Base-by-base conservation (phyloP, 208 protist genomes). In the Leishmania mexicana region DNA sequence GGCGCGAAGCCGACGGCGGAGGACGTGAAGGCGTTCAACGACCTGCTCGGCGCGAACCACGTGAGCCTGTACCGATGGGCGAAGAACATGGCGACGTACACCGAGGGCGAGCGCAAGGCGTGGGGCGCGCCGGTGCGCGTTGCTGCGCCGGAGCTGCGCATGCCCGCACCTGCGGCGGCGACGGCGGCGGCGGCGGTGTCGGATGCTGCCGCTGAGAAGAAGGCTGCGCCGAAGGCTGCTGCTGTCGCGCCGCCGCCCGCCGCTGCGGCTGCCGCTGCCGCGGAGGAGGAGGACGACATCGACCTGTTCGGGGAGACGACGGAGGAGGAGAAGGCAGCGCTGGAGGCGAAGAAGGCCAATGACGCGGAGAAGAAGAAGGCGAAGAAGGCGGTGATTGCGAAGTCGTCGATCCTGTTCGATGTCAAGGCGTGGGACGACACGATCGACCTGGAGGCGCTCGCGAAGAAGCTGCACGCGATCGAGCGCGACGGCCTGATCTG, bases 371-470 rank as follows among this genome's bases (percentile, higher is more conserved):
- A 89, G 76, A 96, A 98, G 89, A 95, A 92, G 87, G 88, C 75
- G 75, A 97, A 97, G 90, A 92, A 93, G 90, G 90, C 68, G 13
- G 88, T 94, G 75, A 91, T 96, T 57, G 94, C 95, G 75, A 98
- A 98, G 90, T 97, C 95, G 51, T 95, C 90, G 53, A 96, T 99
- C 76, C 83, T 99, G 21, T 90, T 98, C 47, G 95, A 98, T 86
- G 89, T 99, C 78, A 99, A 99, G 88, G 92, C 95, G 80, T 99
- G 96, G 95, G 97, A 99, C 76, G 97, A 98, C 88, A 94, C 89
- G 67, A 89, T 97, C 45, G 91, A 97, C 82, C 89, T 99, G 78
- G 88, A 91, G 83, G 96, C 89, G 81, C 90, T 99, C 15, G 96
- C 95, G 68, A 35, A 88, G 80, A 94, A 95, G 86, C 87, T 98